Evolutionary conservation across 2,329 filamentous ascomycete genomes (phyloP).

Genomic region (Epichloe elymi): DNA sequence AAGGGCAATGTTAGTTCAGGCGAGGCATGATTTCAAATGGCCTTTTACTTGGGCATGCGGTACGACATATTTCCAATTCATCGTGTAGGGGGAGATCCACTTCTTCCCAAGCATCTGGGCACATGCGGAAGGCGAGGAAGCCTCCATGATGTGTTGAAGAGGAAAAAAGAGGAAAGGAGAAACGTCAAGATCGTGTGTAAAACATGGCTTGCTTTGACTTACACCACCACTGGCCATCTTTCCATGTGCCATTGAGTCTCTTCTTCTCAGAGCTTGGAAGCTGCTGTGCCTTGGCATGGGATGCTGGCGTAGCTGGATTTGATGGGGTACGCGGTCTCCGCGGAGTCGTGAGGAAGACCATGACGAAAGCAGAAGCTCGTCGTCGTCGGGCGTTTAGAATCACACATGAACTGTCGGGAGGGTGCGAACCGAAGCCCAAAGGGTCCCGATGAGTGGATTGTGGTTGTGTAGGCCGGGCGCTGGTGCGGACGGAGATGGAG

Average conservation of each 20-base stretch:
- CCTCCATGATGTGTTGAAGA: neutral
- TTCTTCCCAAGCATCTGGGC: too few relatives aligned
- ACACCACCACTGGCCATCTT: slow-evolving; percentile 25
- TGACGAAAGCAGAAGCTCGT: neutral
- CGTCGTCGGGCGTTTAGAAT: neutral
- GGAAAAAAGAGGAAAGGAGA: neutral
- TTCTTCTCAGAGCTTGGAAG: slow-evolving; percentile 17
- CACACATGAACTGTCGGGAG: neutral
- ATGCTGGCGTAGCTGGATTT: slow-evolving; percentile 1
- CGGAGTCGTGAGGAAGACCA: neutral
- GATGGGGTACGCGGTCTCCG: neutral
- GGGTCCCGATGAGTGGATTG: neutral
- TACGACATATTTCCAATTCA: neutral
- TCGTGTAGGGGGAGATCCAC: too few relatives aligned
- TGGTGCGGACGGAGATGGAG: neutral
- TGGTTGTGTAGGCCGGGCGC: neutral
- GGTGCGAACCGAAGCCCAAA: neutral
- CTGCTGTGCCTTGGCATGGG: slow-evolving; percentile 6
- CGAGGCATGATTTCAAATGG: neutral
- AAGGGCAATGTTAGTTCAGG: slow-evolving; percentile 1
- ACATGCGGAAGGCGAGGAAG: neutral
- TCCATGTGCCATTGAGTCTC: slow-evolving; percentile 20
- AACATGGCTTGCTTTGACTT: slow-evolving; percentile 9
- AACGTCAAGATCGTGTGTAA: neutral
- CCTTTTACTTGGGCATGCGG: neutral